Conservation (phyloP, 2,329 filamentous ascomycete species). For the Fusarium fracticaudum region DNA sequence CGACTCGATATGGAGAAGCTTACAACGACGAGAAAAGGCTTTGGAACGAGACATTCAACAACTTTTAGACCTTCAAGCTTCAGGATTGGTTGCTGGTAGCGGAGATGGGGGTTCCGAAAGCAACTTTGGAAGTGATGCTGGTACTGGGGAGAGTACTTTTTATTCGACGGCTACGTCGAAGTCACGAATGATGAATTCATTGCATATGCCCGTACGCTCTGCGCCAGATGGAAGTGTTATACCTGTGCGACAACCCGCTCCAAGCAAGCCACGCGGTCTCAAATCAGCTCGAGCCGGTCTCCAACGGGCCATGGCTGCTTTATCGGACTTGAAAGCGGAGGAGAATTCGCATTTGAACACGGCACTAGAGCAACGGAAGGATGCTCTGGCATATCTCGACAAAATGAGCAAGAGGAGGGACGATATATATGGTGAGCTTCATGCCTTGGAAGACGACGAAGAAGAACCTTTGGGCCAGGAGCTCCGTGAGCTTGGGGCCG, state of each 20-base stretch:
- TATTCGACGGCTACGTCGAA: slow-evolving; percentile 53
- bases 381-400: slow-evolving; percentile 67
- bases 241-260: slow-evolving; percentile 67
- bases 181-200: slow-evolving; percentile 52
- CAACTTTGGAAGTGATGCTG: slow-evolving; percentile 49
- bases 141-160: slow-evolving; percentile 54
- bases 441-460: slow-evolving; percentile 62
- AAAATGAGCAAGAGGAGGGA: slow-evolving; percentile 60
- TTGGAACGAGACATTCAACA: slow-evolving; percentile 59
- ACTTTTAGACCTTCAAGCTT: slow-evolving; percentile 60
- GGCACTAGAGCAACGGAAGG: slow-evolving; percentile 65
- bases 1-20: slow-evolving; percentile 58
- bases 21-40: slow-evolving; percentile 57
- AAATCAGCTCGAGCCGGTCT: slow-evolving; percentile 72
- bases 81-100: slow-evolving; percentile 53
- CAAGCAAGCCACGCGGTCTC: slow-evolving; percentile 62
- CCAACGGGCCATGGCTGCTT: slow-evolving; percentile 68
- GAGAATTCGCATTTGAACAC: slow-evolving; percentile 69
- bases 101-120: slow-evolving; percentile 36
- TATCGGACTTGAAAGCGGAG: slow-evolving; percentile 73
- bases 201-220: slow-evolving; percentile 54
- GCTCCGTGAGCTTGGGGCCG: slow-evolving; percentile 66
- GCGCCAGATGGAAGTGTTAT: slow-evolving; percentile 60
- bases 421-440: slow-evolving; percentile 62
- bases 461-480: slow-evolving; percentile 69